These are phyloP conservation scores for baker's yeast (Saccharomyces cerevisiae) DNA, from an alignment of 805 yeast genomes.

Conservation along the genomic window DNA sequence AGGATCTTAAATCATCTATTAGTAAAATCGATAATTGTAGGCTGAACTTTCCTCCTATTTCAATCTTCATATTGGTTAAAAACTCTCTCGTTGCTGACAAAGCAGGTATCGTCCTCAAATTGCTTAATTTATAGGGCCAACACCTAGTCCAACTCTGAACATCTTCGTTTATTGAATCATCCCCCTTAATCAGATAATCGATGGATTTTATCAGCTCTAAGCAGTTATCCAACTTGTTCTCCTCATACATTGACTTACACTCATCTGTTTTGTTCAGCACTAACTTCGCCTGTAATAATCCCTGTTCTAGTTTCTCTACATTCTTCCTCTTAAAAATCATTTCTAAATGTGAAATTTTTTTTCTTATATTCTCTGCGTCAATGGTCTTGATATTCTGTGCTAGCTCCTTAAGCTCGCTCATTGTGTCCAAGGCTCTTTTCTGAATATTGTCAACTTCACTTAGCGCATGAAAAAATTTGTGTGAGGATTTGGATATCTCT, in stretches of 20 bases:
- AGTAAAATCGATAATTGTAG: conserved; percentile 48
- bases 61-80: conserved; percentile 47
- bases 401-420: conserved; percentile 41
- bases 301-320: conserved; percentile 54
- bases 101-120: conserved; percentile 28
- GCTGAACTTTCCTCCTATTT: conserved; percentile 62
- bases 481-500: conserved; percentile 79
- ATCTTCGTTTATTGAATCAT: conserved; percentile 24
- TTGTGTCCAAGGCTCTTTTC: conserved; percentile 43
- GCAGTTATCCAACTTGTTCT: conserved; percentile 45
- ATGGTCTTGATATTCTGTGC: conserved; percentile 37
- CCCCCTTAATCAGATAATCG: conserved; percentile 53
- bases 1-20: conserved; percentile 52
- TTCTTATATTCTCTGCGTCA: conserved; percentile 42
- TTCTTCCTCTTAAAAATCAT: conserved; percentile 47
- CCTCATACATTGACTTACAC: conserved; percentile 15
- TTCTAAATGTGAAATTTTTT: conserved; percentile 44
- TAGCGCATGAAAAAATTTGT: conserved; percentile 75
- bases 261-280: conserved; percentile 39
- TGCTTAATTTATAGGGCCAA: conserved; percentile 37
- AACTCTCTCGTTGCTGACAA: conserved; percentile 39
- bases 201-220: conserved; percentile 49
- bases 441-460: conserved; percentile 66
- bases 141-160: conserved; percentile 26
- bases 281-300: conserved; percentile 42